Evolutionary conservation across 805 yeast species (phyloP).

Genomic region (Candida koratica): DNA sequence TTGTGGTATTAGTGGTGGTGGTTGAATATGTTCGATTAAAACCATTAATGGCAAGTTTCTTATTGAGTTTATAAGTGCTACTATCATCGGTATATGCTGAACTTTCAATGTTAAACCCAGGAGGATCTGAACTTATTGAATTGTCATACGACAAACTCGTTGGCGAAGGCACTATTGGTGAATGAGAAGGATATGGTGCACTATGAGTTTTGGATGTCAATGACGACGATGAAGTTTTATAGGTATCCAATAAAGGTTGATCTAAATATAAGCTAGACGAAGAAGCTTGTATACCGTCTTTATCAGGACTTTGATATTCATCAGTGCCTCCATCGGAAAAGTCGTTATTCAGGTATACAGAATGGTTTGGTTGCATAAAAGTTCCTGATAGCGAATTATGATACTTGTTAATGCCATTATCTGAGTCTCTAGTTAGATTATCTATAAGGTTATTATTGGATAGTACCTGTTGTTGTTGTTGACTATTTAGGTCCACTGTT

Average conservation of each 20-base stretch:
- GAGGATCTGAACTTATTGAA: constrained; percentile 6
- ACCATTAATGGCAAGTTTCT: background rate
- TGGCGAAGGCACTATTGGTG: constrained; percentile 16
- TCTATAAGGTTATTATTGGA: constrained; percentile 4
- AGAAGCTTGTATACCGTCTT: too few relatives aligned
- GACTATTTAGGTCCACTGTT: background rate
- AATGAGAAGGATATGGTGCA: constrained; percentile 16
- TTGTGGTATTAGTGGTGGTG: constrained; percentile 10
- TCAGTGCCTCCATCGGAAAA: background rate
- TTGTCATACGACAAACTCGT: constrained; percentile 5
- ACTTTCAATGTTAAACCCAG: constrained; percentile 1
- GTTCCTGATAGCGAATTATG: too few relatives aligned
- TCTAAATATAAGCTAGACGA: too few relatives aligned
- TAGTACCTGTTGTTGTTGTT: background rate
- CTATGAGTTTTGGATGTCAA: background rate
- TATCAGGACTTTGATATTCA: background rate
- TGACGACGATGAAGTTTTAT: background rate
- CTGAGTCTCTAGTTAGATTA: constrained; percentile 3
- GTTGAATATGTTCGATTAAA: constrained; percentile 11
- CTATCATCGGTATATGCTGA: constrained; percentile 3
- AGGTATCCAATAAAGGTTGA: too few relatives aligned
- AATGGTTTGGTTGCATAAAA: background rate
- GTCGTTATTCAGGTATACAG: background rate
- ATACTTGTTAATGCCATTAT: constrained; percentile 5
- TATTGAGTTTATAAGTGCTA: background rate